Percentiles rank a stretch among this genome's conserved stretches.
Conservation (phyloP, 2,329 filamentous ascomycete species). For the Alternaria brassicicola region DNA sequence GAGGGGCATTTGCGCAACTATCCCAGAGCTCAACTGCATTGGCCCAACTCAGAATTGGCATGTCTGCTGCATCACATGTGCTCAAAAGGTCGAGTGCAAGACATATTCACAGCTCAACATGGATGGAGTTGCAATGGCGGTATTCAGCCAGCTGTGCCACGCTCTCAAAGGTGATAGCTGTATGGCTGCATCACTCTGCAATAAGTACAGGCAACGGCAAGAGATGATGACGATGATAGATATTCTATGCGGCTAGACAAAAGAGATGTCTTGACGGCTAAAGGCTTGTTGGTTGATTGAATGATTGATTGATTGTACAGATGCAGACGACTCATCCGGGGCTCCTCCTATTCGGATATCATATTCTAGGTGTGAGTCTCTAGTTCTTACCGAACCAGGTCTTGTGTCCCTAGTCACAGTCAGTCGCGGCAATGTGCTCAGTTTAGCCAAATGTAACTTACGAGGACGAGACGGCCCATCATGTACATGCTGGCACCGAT, state of each 20-base stretch:
- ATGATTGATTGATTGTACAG: slow-evolving; percentile 47
- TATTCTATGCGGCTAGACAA: slow-evolving; percentile 6
- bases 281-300: slow-evolving; percentile 37
- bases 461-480: slow-evolving; percentile 71
- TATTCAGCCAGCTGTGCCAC: not conserved
- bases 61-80: not conserved
- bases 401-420: slow-evolving; percentile 67
- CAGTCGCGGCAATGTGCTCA: not conserved
- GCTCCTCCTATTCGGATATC: slow-evolving; percentile 11
- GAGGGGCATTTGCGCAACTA: slow-evolving; percentile 22
- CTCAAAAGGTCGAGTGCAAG: not conserved
- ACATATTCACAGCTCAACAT: not conserved
- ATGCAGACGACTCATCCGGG: slow-evolving; percentile 23
- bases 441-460: slow-evolving; percentile 31
- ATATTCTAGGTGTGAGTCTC: slow-evolving; percentile 5
- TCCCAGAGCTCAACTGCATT: not conserved
- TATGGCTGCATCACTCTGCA: not conserved
- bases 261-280: slow-evolving; percentile 13
- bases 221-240: not conserved
- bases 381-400: slow-evolving; percentile 65
- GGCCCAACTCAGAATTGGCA: not conserved
- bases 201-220: not conserved
- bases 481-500: slow-evolving; percentile 73
- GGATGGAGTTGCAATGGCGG: not conserved
- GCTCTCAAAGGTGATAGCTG: not conserved